phyloP scores from a whole-genome alignment of 176 grass and related monocot genomes.

The Eragrostis nindensis region DNA sequence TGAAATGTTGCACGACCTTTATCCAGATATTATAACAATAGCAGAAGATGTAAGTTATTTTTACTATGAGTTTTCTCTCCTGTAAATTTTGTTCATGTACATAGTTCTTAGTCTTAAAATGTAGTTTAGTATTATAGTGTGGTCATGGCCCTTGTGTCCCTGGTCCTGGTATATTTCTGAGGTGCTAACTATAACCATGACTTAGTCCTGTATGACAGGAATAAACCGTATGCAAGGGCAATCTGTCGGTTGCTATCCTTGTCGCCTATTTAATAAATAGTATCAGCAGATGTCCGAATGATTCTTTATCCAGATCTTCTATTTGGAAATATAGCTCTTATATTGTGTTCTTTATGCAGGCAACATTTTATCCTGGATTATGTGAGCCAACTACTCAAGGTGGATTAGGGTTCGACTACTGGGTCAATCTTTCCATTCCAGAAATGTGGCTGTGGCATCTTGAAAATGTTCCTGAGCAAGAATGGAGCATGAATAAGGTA shows the following conservation, averaged over 20 bases:
- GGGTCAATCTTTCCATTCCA: conserved; percentile 84
- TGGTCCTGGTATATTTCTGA: background rate
- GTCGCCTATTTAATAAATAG: conserved; percentile 6
- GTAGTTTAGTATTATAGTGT: conserved; percentile 16
- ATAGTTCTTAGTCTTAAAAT: conserved; percentile 22
- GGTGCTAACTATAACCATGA: background rate
- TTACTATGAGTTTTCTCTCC: background rate
- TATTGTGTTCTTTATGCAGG: conserved; percentile 47
- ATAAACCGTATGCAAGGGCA: background rate
- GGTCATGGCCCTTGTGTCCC: conserved; percentile 9
- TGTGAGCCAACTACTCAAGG: conserved; percentile 90
- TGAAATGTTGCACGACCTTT: conserved; percentile 95
- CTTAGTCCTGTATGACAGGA: conserved; percentile 2
- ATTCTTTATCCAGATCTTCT: conserved; percentile 15
- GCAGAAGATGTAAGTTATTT: conserved; percentile 83
- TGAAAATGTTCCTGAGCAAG: conserved; percentile 85
- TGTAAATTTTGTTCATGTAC: conserved; percentile 22
- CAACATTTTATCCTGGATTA: conserved; percentile 95
- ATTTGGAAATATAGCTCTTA: conserved; percentile 17
- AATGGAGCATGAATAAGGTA: conserved; percentile 97
- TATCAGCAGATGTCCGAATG: conserved; percentile 3
- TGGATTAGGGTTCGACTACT: conserved; percentile 93
- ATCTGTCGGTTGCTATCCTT: background rate
- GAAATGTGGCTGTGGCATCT: conserved; percentile 98
- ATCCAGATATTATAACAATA: conserved; percentile 97